Base-by-base conservation (phyloP, 169 alveolate species). In the Miamiensis avidus region DNA sequence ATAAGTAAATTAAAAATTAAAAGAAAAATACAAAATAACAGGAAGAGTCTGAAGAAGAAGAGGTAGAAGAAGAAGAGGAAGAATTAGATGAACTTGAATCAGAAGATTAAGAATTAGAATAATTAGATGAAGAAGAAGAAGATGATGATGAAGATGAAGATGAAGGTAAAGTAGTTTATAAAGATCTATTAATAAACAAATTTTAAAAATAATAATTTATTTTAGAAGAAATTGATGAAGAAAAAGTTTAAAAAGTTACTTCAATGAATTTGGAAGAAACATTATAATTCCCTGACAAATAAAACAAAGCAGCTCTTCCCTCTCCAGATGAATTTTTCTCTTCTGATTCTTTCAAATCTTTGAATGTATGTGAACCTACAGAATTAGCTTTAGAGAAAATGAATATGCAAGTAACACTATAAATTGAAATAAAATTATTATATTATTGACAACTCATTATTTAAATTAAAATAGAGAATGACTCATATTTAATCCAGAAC, bases 401-500 rank as follows among this genome's bases (percentile, higher is more conserved):
- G 94, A 20, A 49, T 11, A 49, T 49, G 69, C 4, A 4, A 11
- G 69, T 49, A 49, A 49, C 4, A 4, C 20, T 11, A 4, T 11
- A 49, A 49, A 49, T 49, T 49, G 20, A 49, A 49, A 11, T 49
- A 49, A 49, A 49, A 11, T 49, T 20, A 49, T 49, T 49, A 49
- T 49, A 49, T 49, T 49, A 49, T 49, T 49, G 20, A 11, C 20
- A 11, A 11, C 20, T 20, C 69, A 4, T 11, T 20, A 49, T 11
- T 11, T 49, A 49, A 49, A 11, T 49, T 49, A 49, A 49, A 49
- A 49, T 49, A 89, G 76, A 93, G 91, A 34, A 95, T 98, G 91
- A 98, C 99, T n/a, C 99, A 98, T 86, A 98, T 99, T 77, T 99
- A 98, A 93, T 99, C 99, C 65, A 98, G 97, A 92, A 94, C 99